phyloP scores from a whole-genome alignment of 1,139 yeast genomes.

The Kurtzmaniella quercitrusa region DNA sequence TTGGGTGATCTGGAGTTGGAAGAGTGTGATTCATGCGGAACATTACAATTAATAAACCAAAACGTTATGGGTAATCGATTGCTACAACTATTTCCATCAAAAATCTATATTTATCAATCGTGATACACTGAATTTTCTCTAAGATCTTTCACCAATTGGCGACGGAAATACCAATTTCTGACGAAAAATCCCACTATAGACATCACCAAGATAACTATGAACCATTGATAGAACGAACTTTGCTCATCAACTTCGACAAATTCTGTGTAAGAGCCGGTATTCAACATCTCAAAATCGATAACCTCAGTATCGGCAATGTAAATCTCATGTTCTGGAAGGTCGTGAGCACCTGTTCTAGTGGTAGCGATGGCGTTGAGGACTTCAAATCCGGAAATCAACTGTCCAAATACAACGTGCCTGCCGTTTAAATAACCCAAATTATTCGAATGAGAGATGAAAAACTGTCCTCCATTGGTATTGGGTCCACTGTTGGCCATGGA shows the following conservation, averaged over 20 bases:
- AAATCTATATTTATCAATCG: background rate
- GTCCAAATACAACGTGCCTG: constrained; percentile 56
- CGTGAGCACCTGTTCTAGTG: constrained; percentile 34
- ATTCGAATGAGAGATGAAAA: constrained; percentile 32
- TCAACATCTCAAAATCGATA: constrained; percentile 6
- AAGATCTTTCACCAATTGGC: constrained; percentile 6
- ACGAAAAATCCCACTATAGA: background rate
- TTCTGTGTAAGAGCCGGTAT: background rate
- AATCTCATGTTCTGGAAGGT: constrained; percentile 29
- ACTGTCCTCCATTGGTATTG: constrained; percentile 40
- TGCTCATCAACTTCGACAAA: background rate
- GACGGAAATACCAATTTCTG: background rate
- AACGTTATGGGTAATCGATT: no score
- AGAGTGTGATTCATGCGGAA: no score
- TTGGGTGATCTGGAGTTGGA: no score
- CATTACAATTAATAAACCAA: no score
- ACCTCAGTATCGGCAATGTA: constrained; percentile 27
- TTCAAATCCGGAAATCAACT: constrained; percentile 41
- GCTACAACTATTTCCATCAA: no score
- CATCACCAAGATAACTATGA: constrained; percentile 2
- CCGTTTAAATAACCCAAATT: constrained; percentile 44
- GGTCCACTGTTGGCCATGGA: constrained; percentile 44
- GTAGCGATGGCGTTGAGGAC: constrained; percentile 34
- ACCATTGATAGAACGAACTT: constrained; percentile 3
- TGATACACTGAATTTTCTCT: constrained; percentile 6